Percentiles rank a stretch among this genome's conserved stretches.
Conservation (phyloP, 2,329 filamentous ascomycete species). For the Aspergillus novoparasiticus region DNA sequence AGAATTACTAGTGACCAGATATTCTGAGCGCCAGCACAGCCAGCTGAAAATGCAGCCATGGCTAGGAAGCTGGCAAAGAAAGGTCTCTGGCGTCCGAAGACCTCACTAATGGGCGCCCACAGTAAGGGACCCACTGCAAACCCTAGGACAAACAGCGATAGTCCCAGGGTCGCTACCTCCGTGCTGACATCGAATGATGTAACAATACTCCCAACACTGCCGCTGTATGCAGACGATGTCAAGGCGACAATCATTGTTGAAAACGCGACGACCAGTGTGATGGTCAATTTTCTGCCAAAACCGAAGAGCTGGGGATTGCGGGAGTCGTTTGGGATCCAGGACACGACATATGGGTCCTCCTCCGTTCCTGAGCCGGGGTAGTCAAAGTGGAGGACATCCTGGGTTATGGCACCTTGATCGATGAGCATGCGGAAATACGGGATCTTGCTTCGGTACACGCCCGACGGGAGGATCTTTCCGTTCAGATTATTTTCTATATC, state of each 20-base stretch:
- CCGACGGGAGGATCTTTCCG: neutral
- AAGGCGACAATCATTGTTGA: conserved; percentile 48
- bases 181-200: conserved; percentile 41
- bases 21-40: conserved; percentile 52
- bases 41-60: conserved; percentile 25
- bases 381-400: conserved; percentile 37
- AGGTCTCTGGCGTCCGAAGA: conserved; percentile 51
- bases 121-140: conserved; percentile 32
- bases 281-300: conserved; percentile 44
- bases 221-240: conserved; percentile 45
- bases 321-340: conserved; percentile 51
- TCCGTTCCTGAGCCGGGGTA: conserved; percentile 48
- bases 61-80: conserved; percentile 4
- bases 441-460: conserved; percentile 4
- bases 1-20: conserved; percentile 61
- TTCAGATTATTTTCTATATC: neutral
- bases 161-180: conserved; percentile 42
- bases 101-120: conserved; percentile 34
- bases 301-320: conserved; percentile 48
- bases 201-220: conserved; percentile 42
- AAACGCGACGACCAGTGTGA: conserved; percentile 43
- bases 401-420: conserved; percentile 9
- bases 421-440: conserved; percentile 5
- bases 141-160: conserved; percentile 32
- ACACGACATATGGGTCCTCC: conserved; percentile 49